Conservation (phyloP, 2,329 filamentous ascomycete genomes). For the Rutstroemia sp. region DNA sequence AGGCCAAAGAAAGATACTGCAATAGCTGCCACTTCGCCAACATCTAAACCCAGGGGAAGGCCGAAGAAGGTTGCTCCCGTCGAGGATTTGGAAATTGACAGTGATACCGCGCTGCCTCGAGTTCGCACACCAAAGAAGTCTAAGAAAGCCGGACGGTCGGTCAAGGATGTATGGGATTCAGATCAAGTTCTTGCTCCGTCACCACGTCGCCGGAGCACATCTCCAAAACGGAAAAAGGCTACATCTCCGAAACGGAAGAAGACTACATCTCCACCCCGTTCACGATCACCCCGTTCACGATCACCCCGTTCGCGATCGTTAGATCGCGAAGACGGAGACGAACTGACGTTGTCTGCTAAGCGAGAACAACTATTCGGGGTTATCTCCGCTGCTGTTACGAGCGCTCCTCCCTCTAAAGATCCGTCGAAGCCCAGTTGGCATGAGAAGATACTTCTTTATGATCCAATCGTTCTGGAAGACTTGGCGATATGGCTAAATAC, state of each 20-base stretch:
- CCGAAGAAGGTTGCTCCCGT: conserved; percentile 13
- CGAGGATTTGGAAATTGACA: conserved; percentile 18
- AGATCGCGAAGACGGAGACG: conserved; percentile 9
- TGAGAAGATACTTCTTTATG: conserved; percentile 90
- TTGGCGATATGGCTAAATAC: conserved; percentile 76
- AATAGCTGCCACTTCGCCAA: conserved; percentile 9
- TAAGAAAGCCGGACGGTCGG: conserved; percentile 17
- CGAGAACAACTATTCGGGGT: conserved; percentile 41
- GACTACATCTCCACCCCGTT: conserved; percentile 3
- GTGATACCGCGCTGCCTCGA: conserved; percentile 15
- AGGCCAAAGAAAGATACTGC: conserved; percentile 28
- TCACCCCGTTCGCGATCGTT: conserved; percentile 7
- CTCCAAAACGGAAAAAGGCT: conserved; percentile 15
- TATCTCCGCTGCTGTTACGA: conserved; percentile 48
- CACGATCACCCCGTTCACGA: too few relatives aligned
- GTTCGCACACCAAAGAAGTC: conserved; percentile 27
- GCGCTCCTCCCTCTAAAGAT: conserved; percentile 42
- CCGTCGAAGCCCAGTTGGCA: conserved; percentile 62
- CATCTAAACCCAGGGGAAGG: conserved; percentile 13
- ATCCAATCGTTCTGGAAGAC: conserved; percentile 84
- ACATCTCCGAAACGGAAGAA: conserved; percentile 11
- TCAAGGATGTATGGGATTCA: conserved; percentile 46
- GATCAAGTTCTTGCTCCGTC: conserved; percentile 28
- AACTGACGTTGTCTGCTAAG: conserved; percentile 31
- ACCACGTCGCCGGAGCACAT: conserved; percentile 16